phyloP scores from a whole-genome alignment of 306 rosid genomes.

The Notholithocarpus densiflorus region DNA sequence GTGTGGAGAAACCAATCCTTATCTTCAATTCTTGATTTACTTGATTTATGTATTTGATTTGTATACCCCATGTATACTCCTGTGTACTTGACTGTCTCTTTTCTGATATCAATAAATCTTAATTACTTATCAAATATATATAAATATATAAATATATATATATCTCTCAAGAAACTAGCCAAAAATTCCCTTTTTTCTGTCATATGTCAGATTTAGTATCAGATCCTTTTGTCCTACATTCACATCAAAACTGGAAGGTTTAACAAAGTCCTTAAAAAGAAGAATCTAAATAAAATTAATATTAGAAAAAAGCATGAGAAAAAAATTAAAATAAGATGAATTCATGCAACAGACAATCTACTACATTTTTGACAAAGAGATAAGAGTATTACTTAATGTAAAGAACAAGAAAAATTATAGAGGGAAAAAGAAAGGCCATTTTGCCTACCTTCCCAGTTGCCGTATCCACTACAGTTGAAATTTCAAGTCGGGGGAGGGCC shows the following conservation, averaged over 20 bases:
- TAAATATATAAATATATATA: too few relatives aligned
- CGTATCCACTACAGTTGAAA: constrained; percentile 91
- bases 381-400: not conserved
- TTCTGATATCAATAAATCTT: too few relatives aligned
- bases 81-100: too few relatives aligned
- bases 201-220: not conserved
- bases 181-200: not conserved
- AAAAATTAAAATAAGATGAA: not conserved
- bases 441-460: constrained; percentile 81
- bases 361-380: not conserved
- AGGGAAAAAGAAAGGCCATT: constrained; percentile 17
- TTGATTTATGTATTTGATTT: too few relatives aligned
- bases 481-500: constrained; percentile 80
- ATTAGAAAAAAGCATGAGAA: not conserved
- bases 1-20: too few relatives aligned
- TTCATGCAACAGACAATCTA: not conserved
- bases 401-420: constrained; percentile 9
- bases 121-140: too few relatives aligned
- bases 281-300: not conserved
- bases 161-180: not conserved
- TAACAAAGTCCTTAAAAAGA: too few relatives aligned
- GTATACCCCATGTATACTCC: too few relatives aligned
- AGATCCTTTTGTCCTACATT: not conserved
- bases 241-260: too few relatives aligned
- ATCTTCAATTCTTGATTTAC: too few relatives aligned